These are phyloP conservation scores for Barnettozyma sucrosica DNA, from an alignment of 805 yeast species.

Conservation along the genomic window DNA sequence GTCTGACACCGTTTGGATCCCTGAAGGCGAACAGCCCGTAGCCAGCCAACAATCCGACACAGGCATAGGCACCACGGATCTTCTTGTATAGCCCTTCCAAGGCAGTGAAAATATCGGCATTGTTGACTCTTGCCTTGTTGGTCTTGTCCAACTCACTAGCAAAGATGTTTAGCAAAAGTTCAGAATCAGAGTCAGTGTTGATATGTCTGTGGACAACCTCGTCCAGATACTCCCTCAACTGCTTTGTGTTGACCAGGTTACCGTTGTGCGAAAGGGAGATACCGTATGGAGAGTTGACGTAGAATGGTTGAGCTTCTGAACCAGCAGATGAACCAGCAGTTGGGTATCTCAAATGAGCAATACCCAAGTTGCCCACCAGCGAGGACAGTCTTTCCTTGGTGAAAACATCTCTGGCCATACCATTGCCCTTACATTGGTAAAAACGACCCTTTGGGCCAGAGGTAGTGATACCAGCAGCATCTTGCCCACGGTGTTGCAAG, in stretches of 20 bases:
- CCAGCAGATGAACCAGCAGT: constrained; percentile 96
- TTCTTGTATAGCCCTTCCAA: constrained; percentile 71
- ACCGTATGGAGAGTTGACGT: constrained; percentile 96
- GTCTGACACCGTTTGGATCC: constrained; percentile 96
- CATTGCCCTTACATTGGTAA: constrained; percentile 97
- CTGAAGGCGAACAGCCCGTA: constrained; percentile 93
- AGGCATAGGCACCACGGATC: constrained; percentile 96
- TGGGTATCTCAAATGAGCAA: constrained; percentile 92
- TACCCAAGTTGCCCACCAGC: constrained; percentile 89
- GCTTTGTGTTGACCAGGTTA: constrained; percentile 81
- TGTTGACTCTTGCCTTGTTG: constrained; percentile 90
- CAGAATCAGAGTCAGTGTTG: constrained; percentile 95
- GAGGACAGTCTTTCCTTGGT: constrained; percentile 73
- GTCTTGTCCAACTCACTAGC: constrained; percentile 88
- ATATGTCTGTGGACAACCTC: constrained; percentile 95
- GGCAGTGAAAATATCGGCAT: constrained; percentile 82
- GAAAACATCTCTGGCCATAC: constrained; percentile 97
- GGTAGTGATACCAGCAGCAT: constrained; percentile 98
- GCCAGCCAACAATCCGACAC: constrained; percentile 93
- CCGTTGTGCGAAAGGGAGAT: constrained; percentile 90
- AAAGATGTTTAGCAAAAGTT: constrained; percentile 79
- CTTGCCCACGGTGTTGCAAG: constrained; percentile 96
- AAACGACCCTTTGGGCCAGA: constrained; percentile 91
- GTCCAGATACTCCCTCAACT: constrained; percentile 74
- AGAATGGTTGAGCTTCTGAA: constrained; percentile 97